phyloP scores from a whole-genome alignment of 495 filamentous ascomycete genomes.

The Talaromyces proteolyticus region DNA sequence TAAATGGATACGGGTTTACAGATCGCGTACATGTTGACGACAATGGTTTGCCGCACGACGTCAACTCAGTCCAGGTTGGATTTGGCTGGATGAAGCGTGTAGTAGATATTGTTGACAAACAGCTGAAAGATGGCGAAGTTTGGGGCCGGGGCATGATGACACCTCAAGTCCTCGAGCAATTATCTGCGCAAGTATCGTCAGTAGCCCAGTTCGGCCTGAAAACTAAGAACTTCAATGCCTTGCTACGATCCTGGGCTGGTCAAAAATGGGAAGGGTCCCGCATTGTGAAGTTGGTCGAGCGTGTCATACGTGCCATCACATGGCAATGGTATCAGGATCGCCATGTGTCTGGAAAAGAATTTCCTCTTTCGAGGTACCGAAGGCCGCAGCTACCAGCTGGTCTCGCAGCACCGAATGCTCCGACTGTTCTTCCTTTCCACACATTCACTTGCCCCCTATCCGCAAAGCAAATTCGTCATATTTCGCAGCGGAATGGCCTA shows the following conservation, averaged over 20 bases:
- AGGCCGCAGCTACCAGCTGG: constrained; percentile 70
- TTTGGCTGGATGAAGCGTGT: constrained; percentile 91
- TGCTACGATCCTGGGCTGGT: constrained; percentile 65
- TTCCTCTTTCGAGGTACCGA: constrained; percentile 55
- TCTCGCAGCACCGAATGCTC: constrained; percentile 79
- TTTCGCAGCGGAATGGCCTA: constrained; percentile 91
- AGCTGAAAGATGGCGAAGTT: constrained; percentile 77
- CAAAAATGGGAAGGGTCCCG: constrained; percentile 84
- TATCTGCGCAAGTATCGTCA: constrained; percentile 40
- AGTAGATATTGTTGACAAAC: constrained; percentile 89
- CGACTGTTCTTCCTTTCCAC: constrained; percentile 97
- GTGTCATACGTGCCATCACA: constrained; percentile 66
- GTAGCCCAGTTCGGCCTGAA: constrained; percentile 27
- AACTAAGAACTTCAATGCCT: constrained; percentile 27
- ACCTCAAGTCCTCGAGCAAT: constrained; percentile 40
- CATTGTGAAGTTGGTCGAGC: constrained; percentile 79
- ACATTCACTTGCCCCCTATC: constrained; percentile 95
- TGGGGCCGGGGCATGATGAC: constrained; percentile 80
- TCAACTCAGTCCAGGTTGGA: constrained; percentile 48
- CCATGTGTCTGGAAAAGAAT: constrained; percentile 56
- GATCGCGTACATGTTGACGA: constrained; percentile 97
- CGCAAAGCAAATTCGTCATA: constrained; percentile 88
- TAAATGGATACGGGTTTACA: constrained; percentile 60
- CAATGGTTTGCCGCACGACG: constrained; percentile 76
- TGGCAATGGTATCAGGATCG: constrained; percentile 89